Conservation (phyloP, 768 basidiomycete species). For the Tephrocybe sp. region DNA sequence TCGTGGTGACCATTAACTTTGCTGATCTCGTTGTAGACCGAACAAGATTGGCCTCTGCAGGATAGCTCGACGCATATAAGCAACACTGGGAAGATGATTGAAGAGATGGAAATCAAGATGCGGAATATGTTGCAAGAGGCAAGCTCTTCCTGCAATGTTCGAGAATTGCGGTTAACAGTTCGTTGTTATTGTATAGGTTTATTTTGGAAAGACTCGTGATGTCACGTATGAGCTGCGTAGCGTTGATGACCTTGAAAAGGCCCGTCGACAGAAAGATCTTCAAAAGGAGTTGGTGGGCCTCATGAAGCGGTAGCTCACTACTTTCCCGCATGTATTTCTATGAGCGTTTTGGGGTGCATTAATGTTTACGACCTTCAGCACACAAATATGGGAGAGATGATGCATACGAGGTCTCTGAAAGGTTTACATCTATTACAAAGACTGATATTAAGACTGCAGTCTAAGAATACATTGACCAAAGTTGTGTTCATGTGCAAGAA, state of each 20-base stretch:
- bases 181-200: slow-evolving; percentile 49
- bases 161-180: neutral
- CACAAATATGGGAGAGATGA: too few relatives aligned
- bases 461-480: too few relatives aligned
- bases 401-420: too few relatives aligned
- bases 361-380: neutral
- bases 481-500: neutral
- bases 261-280: slow-evolving; percentile 75
- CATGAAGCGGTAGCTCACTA: slow-evolving; percentile 63
- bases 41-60: slow-evolving; percentile 83
- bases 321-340: slow-evolving; percentile 2
- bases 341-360: neutral
- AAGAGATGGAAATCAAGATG: slow-evolving; percentile 99
- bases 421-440: too few relatives aligned
- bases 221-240: slow-evolving; percentile 91
- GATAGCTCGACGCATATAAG: slow-evolving; percentile 83
- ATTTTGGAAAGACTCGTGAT: slow-evolving; percentile 96
- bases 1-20: neutral
- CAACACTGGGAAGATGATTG: slow-evolving; percentile 94
- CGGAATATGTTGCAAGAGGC: slow-evolving; percentile 90
- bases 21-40: slow-evolving; percentile 46
- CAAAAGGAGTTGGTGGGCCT: slow-evolving; percentile 90
- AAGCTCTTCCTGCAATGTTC: slow-evolving; percentile 11
- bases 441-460: too few relatives aligned
- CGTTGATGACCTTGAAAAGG: slow-evolving; percentile 80